Evolutionary conservation across 1,139 yeast genomes (phyloP), one percentile per base, ranked within the genome.

Genomic region (Zygosaccharomyces pseudobailii): DNA sequence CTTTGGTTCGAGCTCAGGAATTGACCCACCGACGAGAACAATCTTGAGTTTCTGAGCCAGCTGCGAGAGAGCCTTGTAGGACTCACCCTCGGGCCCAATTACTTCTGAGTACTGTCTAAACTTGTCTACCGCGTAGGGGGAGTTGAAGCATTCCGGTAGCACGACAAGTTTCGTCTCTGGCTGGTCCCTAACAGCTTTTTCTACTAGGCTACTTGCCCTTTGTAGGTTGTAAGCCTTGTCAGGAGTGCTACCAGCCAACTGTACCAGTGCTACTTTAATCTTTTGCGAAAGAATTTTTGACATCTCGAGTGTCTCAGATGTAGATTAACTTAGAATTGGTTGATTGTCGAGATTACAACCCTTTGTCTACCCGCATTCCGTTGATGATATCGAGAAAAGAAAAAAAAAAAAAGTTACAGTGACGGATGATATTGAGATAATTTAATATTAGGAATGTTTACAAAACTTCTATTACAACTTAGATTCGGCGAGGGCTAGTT

Each of bases 121-220:
- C 51, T 92, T 85, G 50, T 80, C 80, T 24, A 88, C 96, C 0
- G 95, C 84, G 62, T 92, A 92, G 4, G 97, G 97, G 1, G 97
- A 86, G 67, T 90, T 90, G 78, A 90, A 92, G 69, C 97, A 90
- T 70, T 92, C 97, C 5, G 75, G 75, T 5, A 71, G 56, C 3
- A 71, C 71, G 5, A 71, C 63, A 49, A 82, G 68, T 55, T 84
- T 85, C 17, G 83, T 72, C 34, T 72, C 70, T 30, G 79, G 79
- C 31, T 81, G 71, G 42, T 74, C 69, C 3, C 58, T 50, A 21
- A 80, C 66, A 3, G 88, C 87, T 30, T 71, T 71, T 36, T 71
- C 73, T 34, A 80, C 72, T 53, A 70, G 75, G 22, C 68, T 68
- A 32, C 72, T 69, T 0, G 79, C 85, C 55, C 80, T 78, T 41